phyloP scores from a whole-genome alignment of 345 rosid species.

The Mangifera indica region DNA sequence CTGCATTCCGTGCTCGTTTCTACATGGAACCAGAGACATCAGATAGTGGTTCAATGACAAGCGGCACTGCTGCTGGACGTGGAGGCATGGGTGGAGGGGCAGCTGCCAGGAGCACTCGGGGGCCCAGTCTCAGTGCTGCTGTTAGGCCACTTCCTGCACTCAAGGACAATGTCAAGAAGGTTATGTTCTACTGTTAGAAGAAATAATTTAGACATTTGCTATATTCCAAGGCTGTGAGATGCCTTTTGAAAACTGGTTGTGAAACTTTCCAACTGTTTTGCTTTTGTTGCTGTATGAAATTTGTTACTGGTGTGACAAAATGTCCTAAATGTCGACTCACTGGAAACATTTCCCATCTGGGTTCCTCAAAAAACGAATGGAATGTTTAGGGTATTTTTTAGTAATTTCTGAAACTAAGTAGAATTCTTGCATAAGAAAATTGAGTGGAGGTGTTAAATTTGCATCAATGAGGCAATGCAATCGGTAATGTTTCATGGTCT shows the following conservation, averaged over 20 bases:
- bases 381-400: too few species aligned
- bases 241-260: background rate
- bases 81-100: conserved; percentile 55
- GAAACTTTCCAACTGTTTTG: too few species aligned
- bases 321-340: too few species aligned
- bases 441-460: too few species aligned
- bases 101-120: conserved; percentile 49
- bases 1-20: conserved; percentile 96
- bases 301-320: too few species aligned
- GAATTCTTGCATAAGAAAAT: too few species aligned
- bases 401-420: too few species aligned
- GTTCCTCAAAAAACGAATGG: too few species aligned
- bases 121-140: conserved; percentile 58
- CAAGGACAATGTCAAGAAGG: conserved; percentile 91
- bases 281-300: too few species aligned
- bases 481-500: too few species aligned
- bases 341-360: too few species aligned
- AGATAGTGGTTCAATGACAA: conserved; percentile 89
- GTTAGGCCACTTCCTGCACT: conserved; percentile 84
- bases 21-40: conserved; percentile 98
- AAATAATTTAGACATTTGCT: background rate
- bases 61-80: conserved; percentile 60
- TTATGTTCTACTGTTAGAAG: conserved; percentile 81
- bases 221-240: background rate
- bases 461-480: too few species aligned